Percentiles rank a stretch among this genome's conserved stretches.
Evolutionary conservation across 164 flowering plant species (phyloP).

Genomic region (Dillenia turbinata): DNA sequence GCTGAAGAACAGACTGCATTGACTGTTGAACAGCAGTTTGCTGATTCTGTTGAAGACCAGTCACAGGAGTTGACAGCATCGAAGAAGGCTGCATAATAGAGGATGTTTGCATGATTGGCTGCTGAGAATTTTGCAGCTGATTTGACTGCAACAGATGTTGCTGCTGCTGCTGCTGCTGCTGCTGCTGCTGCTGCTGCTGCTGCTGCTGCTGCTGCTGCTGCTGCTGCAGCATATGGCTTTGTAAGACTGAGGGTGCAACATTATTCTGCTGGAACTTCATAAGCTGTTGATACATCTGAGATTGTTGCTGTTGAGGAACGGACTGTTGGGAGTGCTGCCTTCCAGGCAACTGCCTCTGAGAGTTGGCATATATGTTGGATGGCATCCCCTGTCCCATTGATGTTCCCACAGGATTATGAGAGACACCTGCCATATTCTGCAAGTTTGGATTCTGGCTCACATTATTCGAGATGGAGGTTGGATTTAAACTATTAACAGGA

Average conservation of each 20-base stretch:
- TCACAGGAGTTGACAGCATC: slow-evolving; percentile 43
- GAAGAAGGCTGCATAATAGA: slow-evolving; percentile 45
- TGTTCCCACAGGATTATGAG: slow-evolving; percentile 46
- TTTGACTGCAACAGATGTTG: slow-evolving; percentile 47
- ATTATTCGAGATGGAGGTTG: slow-evolving; percentile 42
- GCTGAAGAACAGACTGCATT: slow-evolving; percentile 54
- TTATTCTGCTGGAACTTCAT: slow-evolving; percentile 47
- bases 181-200: too few species aligned
- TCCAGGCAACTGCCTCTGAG: slow-evolving; percentile 70
- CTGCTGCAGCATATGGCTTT: slow-evolving; percentile 42
- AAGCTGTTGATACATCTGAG: slow-evolving; percentile 35
- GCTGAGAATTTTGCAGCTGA: slow-evolving; percentile 68
- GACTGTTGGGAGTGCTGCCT: slow-evolving; percentile 55
- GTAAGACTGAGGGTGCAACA: slow-evolving; percentile 39
- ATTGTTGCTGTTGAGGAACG: slow-evolving; percentile 40
- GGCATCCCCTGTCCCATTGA: slow-evolving; percentile 61
- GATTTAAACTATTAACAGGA: slow-evolving; percentile 40
- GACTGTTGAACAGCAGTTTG: slow-evolving; percentile 57
- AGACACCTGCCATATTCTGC: slow-evolving; percentile 48
- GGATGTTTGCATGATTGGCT: slow-evolving; percentile 49
- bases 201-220: too few species aligned
- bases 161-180: slow-evolving; percentile 55
- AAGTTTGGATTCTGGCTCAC: slow-evolving; percentile 46
- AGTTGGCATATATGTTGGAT: slow-evolving; percentile 48
- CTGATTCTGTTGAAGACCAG: slow-evolving; percentile 65